Base-by-base conservation (phyloP, 2,329 filamentous ascomycete species). In the Xylariaceae sp. region DNA sequence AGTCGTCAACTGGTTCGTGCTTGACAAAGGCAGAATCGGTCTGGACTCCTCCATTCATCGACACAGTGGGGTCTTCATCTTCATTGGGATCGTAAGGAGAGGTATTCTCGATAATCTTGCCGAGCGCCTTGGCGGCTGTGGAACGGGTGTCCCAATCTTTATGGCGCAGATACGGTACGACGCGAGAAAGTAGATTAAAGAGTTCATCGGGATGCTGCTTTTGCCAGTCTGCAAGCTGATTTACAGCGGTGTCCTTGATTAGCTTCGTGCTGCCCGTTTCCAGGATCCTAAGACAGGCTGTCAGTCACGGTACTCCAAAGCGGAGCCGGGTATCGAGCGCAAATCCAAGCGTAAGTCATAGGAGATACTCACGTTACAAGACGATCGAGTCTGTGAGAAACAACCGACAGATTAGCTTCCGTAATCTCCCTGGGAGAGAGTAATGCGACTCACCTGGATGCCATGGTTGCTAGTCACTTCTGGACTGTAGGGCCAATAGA, bases 161-260 rank as follows among this genome's bases (percentile, higher is more conserved):
- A 67, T 94, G 93, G 60, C 90, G 86, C 35, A 99, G 82, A 74
- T 97, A 99, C 0, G 94, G 93, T n/a, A 99, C 87, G 37, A 99
- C 92, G 62, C 93, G 84, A 35, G 91, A 93, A 10, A 99, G 82
- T 5, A 99, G 82, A 72, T 97, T 97, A 77, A 97, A 97, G 1
- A 99, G 80, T 74, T 99, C 95, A 76, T 99, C 93, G 0, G 94
- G 94, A 70, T 97, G 94, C 74, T 94, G 90, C 73, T 97, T 97
- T 76, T 99, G 95, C 75, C 96, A 94, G 76, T 99, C 94, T 63
- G 92, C 94, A 64, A 99, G 83, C 77, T 99, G 94, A 72, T 95
- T 92, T 63, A 96, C 94, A 63, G 94, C 95, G 64, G 94, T 99
- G 72, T 97, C 96, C 67, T 95, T 88, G 72, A 99, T 97, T 66